Evolutionary conservation across 495 filamentous ascomycete species (phyloP), one percentile per base, ranked within the genome.

Genomic region (Oidiodendron maius): DNA sequence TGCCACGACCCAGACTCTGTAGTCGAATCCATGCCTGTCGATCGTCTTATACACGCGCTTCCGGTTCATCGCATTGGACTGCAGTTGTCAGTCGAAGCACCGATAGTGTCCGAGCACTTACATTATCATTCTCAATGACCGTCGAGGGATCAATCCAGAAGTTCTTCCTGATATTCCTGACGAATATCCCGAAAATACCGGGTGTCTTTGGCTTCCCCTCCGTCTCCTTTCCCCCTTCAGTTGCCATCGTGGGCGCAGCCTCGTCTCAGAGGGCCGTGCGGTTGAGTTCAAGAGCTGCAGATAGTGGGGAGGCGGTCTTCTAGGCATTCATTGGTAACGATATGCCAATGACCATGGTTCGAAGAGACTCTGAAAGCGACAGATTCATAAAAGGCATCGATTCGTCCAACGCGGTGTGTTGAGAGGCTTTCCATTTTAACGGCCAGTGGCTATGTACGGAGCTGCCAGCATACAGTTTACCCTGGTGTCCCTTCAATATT

Each of bases 1-100:
- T 12, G 81, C 79, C 3, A 86, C 82, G 5, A 76, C 61, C 64
- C 65, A 69, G 35, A 69, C 65, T 25, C 62, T 46, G 46, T 65
- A 43, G 36, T 69, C 55, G 30, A 65, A 64, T 12, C 53, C 55
- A 35, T 35, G 28, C 28, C n/a, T 32, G 28, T 32, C 28, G 8
- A 32, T 32, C 28, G n/a, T 8, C 28, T 8, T 8, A 32, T 32
- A 32, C 8, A 32, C 28, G n/a, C n/a, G 8, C 28, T n/a, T 32
- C 28, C 28, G 28, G 28, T 32, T 32, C 28, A n/a, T n/a, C 8
- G 28, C 28, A 32, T 32, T 32, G 28, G 28, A 32, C 28, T 32
- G n/a, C 8, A 32, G 8, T n/a, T 8, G 28, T n/a, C 28, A n/a
- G 28, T n/a, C 8, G 28, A 32, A 8, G 8, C 8, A 32, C 8